phyloP scores from a whole-genome alignment of 495 filamentous ascomycete genomes.

The Jackrogersella minutella region DNA sequence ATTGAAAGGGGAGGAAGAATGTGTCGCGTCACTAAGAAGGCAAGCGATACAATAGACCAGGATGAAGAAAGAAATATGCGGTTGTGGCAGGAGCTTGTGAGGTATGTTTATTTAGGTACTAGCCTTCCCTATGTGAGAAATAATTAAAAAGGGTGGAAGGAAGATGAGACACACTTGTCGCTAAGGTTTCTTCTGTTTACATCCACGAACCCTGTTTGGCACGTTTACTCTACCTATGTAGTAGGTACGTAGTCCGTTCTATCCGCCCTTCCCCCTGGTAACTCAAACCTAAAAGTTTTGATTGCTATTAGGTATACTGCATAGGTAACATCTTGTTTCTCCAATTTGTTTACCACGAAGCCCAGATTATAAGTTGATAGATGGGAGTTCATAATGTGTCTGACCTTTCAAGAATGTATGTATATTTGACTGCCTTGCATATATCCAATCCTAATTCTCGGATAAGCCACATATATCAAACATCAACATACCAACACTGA shows the following conservation, averaged over 20 bases:
- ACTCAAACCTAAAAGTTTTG: constrained; percentile 2
- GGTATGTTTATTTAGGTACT: constrained; percentile 24
- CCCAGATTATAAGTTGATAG: too few species aligned
- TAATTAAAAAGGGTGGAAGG: constrained; percentile 27
- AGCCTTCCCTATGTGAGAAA: constrained; percentile 7
- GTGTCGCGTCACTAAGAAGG: constrained; percentile 27
- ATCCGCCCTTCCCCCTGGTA: not conserved
- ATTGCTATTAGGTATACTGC: not conserved
- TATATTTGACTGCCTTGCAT: too few species aligned
- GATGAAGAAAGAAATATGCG: constrained; percentile 17
- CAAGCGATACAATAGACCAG: not conserved
- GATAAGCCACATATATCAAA: too few species aligned
- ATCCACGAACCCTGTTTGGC: constrained; percentile 31
- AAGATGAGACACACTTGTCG: constrained; percentile 26
- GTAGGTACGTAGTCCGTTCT: constrained; percentile 2
- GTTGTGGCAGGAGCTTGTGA: constrained; percentile 19
- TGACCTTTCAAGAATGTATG: too few species aligned
- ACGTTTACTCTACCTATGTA: too few species aligned
- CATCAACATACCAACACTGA: too few species aligned
- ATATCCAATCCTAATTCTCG: too few species aligned
- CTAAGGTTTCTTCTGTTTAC: constrained; percentile 35
- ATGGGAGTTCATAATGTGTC: too few species aligned
- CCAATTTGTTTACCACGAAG: too few species aligned
- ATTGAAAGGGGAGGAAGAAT: constrained; percentile 2
- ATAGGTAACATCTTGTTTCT: too few species aligned